Conservation (phyloP, 768 basidiomycete species). For the Suillus decipiens region DNA sequence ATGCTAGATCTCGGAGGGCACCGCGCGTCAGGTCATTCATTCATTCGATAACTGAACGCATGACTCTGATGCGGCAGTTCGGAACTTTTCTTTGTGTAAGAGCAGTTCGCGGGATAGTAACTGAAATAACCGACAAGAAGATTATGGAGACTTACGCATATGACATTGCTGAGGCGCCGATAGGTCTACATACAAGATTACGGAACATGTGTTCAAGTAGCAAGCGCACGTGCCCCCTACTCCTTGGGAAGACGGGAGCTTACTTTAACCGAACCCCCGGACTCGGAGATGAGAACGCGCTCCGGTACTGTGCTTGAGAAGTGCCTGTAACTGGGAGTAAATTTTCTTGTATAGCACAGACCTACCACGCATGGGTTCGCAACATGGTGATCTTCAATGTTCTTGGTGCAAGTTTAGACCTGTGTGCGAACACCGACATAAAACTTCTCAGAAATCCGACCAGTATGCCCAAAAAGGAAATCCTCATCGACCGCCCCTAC, state of each 20-base stretch:
- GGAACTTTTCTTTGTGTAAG: not conserved
- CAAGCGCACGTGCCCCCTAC: not conserved
- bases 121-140: constrained; percentile 17
- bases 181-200: constrained; percentile 13
- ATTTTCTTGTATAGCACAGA: not conserved
- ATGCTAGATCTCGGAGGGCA: constrained; percentile 1
- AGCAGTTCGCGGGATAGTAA: constrained; percentile 13
- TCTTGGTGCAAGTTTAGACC: not conserved
- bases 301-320: constrained; percentile 18
- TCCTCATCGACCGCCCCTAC: not conserved
- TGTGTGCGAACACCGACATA: not conserved
- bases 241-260: constrained; percentile 19
- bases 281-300: constrained; percentile 17
- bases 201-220: constrained; percentile 3
- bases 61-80: constrained; percentile 16
- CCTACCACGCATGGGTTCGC: not conserved
- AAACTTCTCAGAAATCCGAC: not conserved
- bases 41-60: not conserved
- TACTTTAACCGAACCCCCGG: not conserved
- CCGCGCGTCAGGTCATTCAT: not conserved
- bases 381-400: not conserved
- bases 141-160: constrained; percentile 20
- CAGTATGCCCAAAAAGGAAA: not conserved
- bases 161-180: constrained; percentile 10
- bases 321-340: not conserved